Percentiles rank a stretch among this genome's conserved stretches.
Conservation (phyloP, 2,329 filamentous ascomycete genomes). For the Fusarium acutatum region DNA sequence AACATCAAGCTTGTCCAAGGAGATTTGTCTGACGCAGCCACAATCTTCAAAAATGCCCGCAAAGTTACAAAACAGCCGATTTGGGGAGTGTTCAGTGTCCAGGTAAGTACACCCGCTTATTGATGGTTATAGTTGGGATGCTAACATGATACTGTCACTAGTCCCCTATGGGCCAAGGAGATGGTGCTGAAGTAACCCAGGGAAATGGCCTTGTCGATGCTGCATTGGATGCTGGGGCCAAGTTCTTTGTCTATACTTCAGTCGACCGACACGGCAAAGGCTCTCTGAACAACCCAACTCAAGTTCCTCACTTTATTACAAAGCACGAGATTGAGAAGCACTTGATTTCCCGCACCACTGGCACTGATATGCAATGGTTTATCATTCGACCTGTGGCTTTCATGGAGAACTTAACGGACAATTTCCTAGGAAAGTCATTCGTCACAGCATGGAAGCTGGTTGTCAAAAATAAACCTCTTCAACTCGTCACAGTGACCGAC, state of each 20-base stretch:
- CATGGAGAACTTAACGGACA: constrained; percentile 50
- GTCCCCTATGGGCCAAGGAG: constrained; percentile 1
- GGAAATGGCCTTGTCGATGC: constrained; percentile 66
- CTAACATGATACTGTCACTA: not conserved
- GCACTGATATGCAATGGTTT: constrained; percentile 46
- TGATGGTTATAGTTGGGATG: too few relatives aligned
- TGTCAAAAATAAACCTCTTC: constrained; percentile 40
- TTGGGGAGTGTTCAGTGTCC: constrained; percentile 24
- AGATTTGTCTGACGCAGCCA: constrained; percentile 59
- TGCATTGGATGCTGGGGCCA: constrained; percentile 61
- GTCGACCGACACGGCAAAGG: constrained; percentile 67
- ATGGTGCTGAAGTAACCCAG: constrained; percentile 46
- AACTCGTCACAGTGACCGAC: constrained; percentile 10
- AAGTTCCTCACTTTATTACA: constrained; percentile 66
- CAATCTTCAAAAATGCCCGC: constrained; percentile 54
- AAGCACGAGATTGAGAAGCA: constrained; percentile 70
- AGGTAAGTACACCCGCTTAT: not conserved
- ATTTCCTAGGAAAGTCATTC: constrained; percentile 46
- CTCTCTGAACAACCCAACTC: constrained; percentile 59
- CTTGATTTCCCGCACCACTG: constrained; percentile 54
- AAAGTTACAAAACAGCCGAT: constrained; percentile 4
- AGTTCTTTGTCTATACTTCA: constrained; percentile 68
- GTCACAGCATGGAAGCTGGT: constrained; percentile 43
- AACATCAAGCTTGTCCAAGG: constrained; percentile 66
- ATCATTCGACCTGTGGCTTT: constrained; percentile 52